A percentile compares a stretch with the other conserved stretches of the same genome.
These are phyloP conservation scores for Debaryomyces subglobosus DNA, from an alignment of 1,139 yeast genomes.

Conservation along the genomic window DNA sequence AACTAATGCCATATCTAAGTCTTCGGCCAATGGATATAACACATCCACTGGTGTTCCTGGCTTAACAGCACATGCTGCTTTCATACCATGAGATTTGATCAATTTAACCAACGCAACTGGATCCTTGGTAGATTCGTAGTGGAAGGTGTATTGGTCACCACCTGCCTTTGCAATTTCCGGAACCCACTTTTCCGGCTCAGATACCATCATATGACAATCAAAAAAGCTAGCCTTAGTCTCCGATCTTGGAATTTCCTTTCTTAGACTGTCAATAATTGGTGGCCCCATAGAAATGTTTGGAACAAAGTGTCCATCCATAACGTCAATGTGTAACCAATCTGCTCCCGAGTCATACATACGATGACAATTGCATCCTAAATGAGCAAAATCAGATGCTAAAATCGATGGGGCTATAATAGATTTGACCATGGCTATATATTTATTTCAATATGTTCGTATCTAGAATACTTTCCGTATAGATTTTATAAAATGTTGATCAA, in stretches of 20 bases:
- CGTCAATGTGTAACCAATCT: slow-evolving; percentile 97
- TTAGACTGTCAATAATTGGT: slow-evolving; percentile 79
- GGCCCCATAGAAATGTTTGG: slow-evolving; percentile 96
- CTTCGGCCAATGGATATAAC: slow-evolving; percentile 71
- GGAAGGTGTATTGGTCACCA: slow-evolving; percentile 96
- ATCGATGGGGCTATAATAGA: slow-evolving; percentile 95
- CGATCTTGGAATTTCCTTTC: slow-evolving; percentile 71
- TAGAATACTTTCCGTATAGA: neutral
- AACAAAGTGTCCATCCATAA: slow-evolving; percentile 98
- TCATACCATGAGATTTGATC: slow-evolving; percentile 81
- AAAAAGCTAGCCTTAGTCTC: slow-evolving; percentile 63
- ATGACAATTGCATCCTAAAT: slow-evolving; percentile 86
- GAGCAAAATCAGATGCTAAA: slow-evolving; percentile 90
- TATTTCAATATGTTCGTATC: neutral
- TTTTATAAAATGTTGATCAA: neutral
- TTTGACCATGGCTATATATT: slow-evolving; percentile 56
- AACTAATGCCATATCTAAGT: slow-evolving; percentile 88
- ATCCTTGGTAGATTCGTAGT: slow-evolving; percentile 87
- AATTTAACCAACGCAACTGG: slow-evolving; percentile 74
- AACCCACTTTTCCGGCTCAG: slow-evolving; percentile 94
- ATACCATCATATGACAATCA: slow-evolving; percentile 99
- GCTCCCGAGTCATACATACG: slow-evolving; percentile 74
- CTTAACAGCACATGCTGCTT: slow-evolving; percentile 92
- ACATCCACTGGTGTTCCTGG: slow-evolving; percentile 93
- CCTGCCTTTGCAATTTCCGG: slow-evolving; percentile 92